These are phyloP conservation scores for Phyllachora maydis DNA, from an alignment of 2,329 filamentous ascomycete genomes.

Conservation along the genomic window DNA sequence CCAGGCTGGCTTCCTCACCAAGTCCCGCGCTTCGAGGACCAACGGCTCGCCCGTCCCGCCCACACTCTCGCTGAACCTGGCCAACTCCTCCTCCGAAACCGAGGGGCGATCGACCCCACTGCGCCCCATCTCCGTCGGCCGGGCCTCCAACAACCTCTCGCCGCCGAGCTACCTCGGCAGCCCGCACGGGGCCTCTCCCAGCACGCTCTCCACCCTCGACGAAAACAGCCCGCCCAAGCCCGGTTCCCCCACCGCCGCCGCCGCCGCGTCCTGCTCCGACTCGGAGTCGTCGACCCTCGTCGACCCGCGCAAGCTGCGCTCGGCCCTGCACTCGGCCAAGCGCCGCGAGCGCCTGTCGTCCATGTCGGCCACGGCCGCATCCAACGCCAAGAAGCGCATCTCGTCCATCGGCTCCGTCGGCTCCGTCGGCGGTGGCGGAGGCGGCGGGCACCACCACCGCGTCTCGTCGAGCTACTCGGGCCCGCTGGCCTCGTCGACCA, in stretches of 20 bases:
- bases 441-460: conserved; percentile 11
- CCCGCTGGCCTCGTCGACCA: conserved; percentile 23
- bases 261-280: conserved; percentile 18
- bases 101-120: conserved; percentile 25
- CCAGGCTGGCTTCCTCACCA: conserved; percentile 69
- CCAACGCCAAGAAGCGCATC: conserved; percentile 18
- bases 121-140: conserved; percentile 25
- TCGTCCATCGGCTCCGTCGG: conserved; percentile 20
- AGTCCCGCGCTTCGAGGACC: conserved; percentile 18
- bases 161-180: conserved; percentile 12
- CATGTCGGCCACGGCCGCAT: conserved; percentile 14
- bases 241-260: conserved; percentile 8
- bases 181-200: too few species aligned
- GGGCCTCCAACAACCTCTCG: conserved; percentile 26
- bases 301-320: conserved; percentile 32
- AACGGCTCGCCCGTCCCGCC: conserved; percentile 43
- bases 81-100: conserved; percentile 30
- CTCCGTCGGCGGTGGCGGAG: conserved; percentile 7
- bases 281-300: conserved; percentile 24
- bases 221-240: conserved; percentile 30
- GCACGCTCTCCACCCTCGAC: conserved; percentile 16
- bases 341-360: conserved; percentile 18
- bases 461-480: conserved; percentile 16
- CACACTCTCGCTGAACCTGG: conserved; percentile 32
- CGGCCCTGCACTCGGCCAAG: conserved; percentile 30